phyloP scores from a whole-genome alignment of 176 grass and related monocot genomes.

The Zea mays region Zm-B73-REFERENCE-NAM-5.0 NC_050096.1:279405501-279406000 shows the following conservation, averaged over 20 bases:
- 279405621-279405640: conserved; percentile 22
- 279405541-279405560: neutral
- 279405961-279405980: conserved; percentile 94
- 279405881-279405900: conserved; percentile 97
- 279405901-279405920: conserved; percentile 98
- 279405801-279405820: conserved; percentile 96
- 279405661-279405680: conserved; percentile 99
- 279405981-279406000: conserved; percentile 84
- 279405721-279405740: conserved; percentile 99
- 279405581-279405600: neutral
- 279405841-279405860: conserved; percentile 89
- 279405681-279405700: conserved; percentile 99
- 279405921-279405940: conserved; percentile 98
- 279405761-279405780: conserved; percentile 99
- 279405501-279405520: conserved; percentile 97
- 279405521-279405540: conserved; percentile 76
- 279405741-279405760: conserved; percentile 94
- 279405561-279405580: neutral
- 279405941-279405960: conserved; percentile 96
- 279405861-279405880: conserved; percentile 89
- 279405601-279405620: conserved; percentile 15
- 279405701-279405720: conserved; percentile 96
- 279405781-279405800: conserved; percentile 94
- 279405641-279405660: conserved; percentile 45
- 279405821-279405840: conserved; percentile 89